These are phyloP conservation scores for Fusarium austroafricanum DNA, from an alignment of 2,329 filamentous ascomycete genomes.

Conservation along the genomic window DNA sequence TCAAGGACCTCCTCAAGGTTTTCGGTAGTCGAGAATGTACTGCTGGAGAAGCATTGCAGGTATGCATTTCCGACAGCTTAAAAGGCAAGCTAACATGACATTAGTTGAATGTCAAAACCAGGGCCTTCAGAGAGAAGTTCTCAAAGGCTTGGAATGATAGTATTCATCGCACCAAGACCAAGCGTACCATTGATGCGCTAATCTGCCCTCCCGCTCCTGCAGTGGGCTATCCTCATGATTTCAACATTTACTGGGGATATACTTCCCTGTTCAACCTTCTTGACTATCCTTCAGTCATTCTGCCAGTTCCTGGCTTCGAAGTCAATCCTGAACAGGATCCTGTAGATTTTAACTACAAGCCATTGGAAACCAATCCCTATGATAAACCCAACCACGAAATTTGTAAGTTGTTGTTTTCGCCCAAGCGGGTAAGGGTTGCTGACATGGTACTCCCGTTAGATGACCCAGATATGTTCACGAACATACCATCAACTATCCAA, in stretches of 20 bases:
- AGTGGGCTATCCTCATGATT: conserved; percentile 3
- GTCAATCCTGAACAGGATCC: not conserved
- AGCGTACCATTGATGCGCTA: conserved; percentile 10
- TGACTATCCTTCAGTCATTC: not conserved
- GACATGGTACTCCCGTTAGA: no score
- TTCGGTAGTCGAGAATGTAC: no score
- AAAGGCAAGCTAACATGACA: no score
- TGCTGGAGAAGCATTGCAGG: no score
- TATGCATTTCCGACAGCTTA: no score
- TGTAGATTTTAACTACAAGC: not conserved
- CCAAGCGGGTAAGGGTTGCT: not conserved
- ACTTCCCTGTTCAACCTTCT: conserved; percentile 17
- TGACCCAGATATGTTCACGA: not conserved
- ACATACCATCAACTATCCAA: conserved; percentile 19
- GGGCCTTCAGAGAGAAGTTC: no score
- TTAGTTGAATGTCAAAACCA: no score
- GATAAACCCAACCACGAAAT: conserved; percentile 21
- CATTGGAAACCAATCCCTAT: conserved; percentile 9
- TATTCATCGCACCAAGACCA: not conserved
- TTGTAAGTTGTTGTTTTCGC: not conserved
- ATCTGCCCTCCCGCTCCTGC: conserved; percentile 11
- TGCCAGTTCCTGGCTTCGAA: conserved; percentile 7
- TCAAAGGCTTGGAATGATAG: conserved; percentile 1
- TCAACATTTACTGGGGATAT: not conserved
- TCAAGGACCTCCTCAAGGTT: no score